phyloP scores from a whole-genome alignment of 306 rosid species.

The Arachis hypogaea region DNA sequence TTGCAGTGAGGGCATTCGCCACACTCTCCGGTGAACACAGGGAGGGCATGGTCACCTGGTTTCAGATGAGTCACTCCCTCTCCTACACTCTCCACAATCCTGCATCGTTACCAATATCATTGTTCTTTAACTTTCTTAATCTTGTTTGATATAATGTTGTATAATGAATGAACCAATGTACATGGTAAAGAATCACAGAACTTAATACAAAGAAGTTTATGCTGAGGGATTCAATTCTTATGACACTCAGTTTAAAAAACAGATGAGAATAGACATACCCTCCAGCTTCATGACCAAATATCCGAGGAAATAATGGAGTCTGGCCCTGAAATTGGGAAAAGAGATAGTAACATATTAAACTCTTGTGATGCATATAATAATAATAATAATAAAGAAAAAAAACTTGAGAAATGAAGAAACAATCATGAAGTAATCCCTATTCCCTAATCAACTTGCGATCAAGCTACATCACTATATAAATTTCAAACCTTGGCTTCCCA shows the following conservation, averaged over 20 bases:
- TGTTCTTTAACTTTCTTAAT: not conserved
- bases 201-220: not conserved
- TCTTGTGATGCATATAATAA: not conserved
- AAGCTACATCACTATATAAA: not conserved
- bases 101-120: conserved; percentile 15
- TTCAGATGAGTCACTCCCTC: conserved; percentile 83
- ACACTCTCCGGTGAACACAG: conserved; percentile 92
- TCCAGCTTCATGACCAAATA: conserved; percentile 95
- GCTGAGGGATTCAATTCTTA: not conserved
- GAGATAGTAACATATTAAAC: conserved; percentile 6
- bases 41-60: conserved; percentile 90
- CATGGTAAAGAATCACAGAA: not conserved
- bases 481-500: conserved; percentile 54
- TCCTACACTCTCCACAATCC: conserved; percentile 81
- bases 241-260: no score
- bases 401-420: not conserved
- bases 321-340: conserved; percentile 63
- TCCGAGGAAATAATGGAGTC: conserved; percentile 85
- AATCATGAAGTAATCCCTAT: not conserved
- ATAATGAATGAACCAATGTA: not conserved
- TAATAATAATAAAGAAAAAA: not conserved
- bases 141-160: not conserved
- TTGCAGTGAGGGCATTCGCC: conserved; percentile 81
- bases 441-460: not conserved
- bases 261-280: conserved; percentile 53